phyloP scores from a whole-genome alignment of 2,329 filamentous ascomycete species.

The Diaporthe sp. region DNA sequence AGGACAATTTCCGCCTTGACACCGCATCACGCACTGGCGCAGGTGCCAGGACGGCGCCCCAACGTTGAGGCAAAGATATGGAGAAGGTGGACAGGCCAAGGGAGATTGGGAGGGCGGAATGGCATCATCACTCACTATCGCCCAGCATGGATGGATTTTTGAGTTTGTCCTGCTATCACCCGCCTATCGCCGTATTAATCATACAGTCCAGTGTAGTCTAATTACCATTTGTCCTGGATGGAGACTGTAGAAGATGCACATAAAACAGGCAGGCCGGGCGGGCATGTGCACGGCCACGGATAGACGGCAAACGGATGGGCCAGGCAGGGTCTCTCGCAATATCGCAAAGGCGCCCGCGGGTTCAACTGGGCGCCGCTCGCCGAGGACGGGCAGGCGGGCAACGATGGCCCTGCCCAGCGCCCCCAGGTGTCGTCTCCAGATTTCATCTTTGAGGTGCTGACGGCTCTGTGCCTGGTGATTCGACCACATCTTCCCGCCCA shows the following conservation, averaged over 20 bases:
- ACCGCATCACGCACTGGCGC: slow-evolving; percentile 30
- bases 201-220: neutral
- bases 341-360: neutral
- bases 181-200: neutral
- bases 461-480: slow-evolving; percentile 1
- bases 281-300: neutral
- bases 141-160: neutral
- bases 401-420: slow-evolving; percentile 3
- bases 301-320: slow-evolving; percentile 20
- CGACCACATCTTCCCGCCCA: slow-evolving; percentile 14
- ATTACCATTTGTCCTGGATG: neutral
- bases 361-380: slow-evolving; percentile 10
- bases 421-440: slow-evolving; percentile 13
- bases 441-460: slow-evolving; percentile 11
- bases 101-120: slow-evolving; percentile 27
- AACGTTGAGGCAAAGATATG: slow-evolving; percentile 28
- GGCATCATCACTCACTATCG: slow-evolving; percentile 21
- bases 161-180: slow-evolving; percentile 11
- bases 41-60: slow-evolving; percentile 31
- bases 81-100: slow-evolving; percentile 8
- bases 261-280: neutral
- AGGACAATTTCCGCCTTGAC: slow-evolving; percentile 35
- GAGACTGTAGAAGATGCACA: neutral
- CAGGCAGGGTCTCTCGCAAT: neutral
- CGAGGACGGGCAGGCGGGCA: neutral